These are phyloP conservation scores for Pulveroboletus sp. DNA, from an alignment of 768 basidiomycete species.

Conservation along the genomic window DNA sequence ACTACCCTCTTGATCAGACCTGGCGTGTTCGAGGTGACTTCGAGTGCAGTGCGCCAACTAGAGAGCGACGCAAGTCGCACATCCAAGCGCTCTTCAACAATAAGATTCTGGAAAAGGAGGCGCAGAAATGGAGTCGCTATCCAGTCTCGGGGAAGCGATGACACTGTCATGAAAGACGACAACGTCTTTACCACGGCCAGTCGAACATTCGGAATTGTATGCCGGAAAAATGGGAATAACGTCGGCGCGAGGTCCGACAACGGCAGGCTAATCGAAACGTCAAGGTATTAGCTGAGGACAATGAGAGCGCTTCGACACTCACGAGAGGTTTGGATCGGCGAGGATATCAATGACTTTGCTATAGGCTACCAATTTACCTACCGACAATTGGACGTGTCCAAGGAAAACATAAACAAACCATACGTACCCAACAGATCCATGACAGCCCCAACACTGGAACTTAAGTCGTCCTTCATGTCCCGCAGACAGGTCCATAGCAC, in stretches of 20 bases:
- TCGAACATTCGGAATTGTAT: constrained; percentile 91
- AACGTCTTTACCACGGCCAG: constrained; percentile 89
- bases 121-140: constrained; percentile 69
- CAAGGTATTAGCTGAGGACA: constrained; percentile 2
- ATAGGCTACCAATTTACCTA: constrained; percentile 81
- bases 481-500: constrained; percentile 89
- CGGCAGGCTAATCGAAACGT: constrained; percentile 49
- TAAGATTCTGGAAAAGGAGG: constrained; percentile 88
- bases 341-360: constrained; percentile 74
- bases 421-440: constrained; percentile 90
- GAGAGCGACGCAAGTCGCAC: constrained; percentile 68
- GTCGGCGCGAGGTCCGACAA: constrained; percentile 80
- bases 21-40: constrained; percentile 43
- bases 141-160: constrained; percentile 76
- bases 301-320: constrained; percentile 29
- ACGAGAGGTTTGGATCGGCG: constrained; percentile 66
- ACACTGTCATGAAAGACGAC: constrained; percentile 76
- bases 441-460: constrained; percentile 92
- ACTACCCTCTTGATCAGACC: constrained; percentile 51
- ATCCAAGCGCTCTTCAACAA: constrained; percentile 86
- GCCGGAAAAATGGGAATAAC: constrained; percentile 94
- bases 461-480: constrained; percentile 94
- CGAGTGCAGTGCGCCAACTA: constrained; percentile 71
- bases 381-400: constrained; percentile 1
- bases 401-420: constrained; percentile 12